phyloP scores from a whole-genome alignment of 1,284 basidiomycete genomes.

The Stereum hirsutum region DNA sequence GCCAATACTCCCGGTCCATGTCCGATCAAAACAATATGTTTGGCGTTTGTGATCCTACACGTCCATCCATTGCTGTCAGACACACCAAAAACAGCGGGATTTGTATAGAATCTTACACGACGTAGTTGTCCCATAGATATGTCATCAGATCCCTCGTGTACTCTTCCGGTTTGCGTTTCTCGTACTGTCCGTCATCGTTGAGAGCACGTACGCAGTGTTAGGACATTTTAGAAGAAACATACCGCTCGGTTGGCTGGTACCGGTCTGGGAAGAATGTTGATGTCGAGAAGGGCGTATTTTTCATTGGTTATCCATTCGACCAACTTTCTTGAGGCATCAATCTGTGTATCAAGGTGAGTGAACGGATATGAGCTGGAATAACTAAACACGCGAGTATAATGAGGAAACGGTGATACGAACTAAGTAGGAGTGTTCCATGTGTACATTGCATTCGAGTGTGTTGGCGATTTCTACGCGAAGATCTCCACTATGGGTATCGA shows the following conservation, averaged over 20 bases:
- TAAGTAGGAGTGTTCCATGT: constrained; percentile 75
- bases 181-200: constrained; percentile 7
- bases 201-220: not conserved
- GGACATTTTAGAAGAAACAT: not conserved
- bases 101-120: constrained; percentile 49
- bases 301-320: constrained; percentile 66
- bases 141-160: constrained; percentile 53
- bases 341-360: constrained; percentile 30
- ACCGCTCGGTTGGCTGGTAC: no score
- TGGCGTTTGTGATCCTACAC: constrained; percentile 60
- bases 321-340: constrained; percentile 79
- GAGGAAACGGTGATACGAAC: constrained; percentile 30
- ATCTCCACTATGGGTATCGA: constrained; percentile 67
- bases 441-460: constrained; percentile 62
- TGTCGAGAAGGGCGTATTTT: constrained; percentile 74
- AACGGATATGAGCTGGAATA: constrained; percentile 3
- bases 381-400: no score
- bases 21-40: constrained; percentile 75
- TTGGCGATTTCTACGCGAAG: constrained; percentile 74
- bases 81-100: not conserved
- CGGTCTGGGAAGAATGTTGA: constrained; percentile 67
- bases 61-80: not conserved
- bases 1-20: constrained; percentile 78
- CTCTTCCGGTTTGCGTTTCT: constrained; percentile 32
- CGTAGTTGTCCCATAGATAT: constrained; percentile 94